Percentiles rank a stretch among this genome's conserved stretches.
phyloP scores from a whole-genome alignment of 2,329 filamentous ascomycete species.

The Penicillium paneum region DNA sequence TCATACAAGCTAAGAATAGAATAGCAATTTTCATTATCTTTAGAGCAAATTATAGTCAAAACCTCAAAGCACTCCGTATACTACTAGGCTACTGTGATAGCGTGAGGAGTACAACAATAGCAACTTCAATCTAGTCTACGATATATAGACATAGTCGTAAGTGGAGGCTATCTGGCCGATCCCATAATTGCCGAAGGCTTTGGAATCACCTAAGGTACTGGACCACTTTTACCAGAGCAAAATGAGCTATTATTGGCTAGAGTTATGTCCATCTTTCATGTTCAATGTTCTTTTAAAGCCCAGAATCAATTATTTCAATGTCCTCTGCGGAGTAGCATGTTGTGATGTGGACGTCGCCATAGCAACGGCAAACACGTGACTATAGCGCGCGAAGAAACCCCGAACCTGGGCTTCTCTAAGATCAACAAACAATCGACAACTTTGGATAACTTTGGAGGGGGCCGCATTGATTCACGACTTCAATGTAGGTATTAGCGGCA shows the following conservation, averaged over 20 bases:
- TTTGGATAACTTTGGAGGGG: constrained; percentile 10
- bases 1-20: not conserved
- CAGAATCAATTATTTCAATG: not conserved
- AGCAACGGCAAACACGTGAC: constrained; percentile 20
- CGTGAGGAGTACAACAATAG: not conserved
- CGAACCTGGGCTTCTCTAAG: constrained; percentile 12
- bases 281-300: not conserved
- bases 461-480: constrained; percentile 27
- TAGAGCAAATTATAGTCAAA: no score
- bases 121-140: not conserved
- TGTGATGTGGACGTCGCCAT: constrained; percentile 16
- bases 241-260: not conserved
- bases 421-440: constrained; percentile 27
- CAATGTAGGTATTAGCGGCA: constrained; percentile 28
- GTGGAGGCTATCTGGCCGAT: constrained; percentile 1
- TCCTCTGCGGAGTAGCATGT: constrained; percentile 9
- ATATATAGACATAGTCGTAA: not conserved
- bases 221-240: not conserved
- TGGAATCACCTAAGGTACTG: not conserved
- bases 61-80: not conserved
- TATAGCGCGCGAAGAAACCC: constrained; percentile 15
- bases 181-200: not conserved
- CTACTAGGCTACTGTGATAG: not conserved
- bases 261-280: not conserved
- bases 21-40: no score